Evolutionary conservation across 768 basidiomycete species (phyloP), one percentile per base, ranked within the genome.

Genomic region (Cantharellus anzutake): DNA sequence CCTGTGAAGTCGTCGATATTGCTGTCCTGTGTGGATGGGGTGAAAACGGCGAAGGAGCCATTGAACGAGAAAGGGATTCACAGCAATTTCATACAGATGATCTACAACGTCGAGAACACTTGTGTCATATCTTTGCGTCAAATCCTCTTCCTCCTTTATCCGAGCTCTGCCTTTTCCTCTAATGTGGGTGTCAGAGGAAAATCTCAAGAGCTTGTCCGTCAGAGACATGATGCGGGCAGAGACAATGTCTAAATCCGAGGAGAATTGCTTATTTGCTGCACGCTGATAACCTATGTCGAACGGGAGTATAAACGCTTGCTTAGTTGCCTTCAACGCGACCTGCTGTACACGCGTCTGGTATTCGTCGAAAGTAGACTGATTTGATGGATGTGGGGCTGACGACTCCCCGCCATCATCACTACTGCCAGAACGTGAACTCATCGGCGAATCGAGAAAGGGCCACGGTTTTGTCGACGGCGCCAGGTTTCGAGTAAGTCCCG

Each of bases 81-180:
- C 90, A 3, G 89, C 86, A 58, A 80, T 76, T 70, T 98, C 96
- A 61, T 96, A 70, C 58, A 97, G 69, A 53, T 78, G 76, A 68
- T 99, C 94, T 76, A 94, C 79, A 0, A 80, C 73, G 66, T 91
- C 88, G n/a, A 88, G 83, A 2, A 94, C 76, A 29, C 80, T 70
- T 16, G 79, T 74, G 64, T 85, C 78, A 68, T 91, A 94, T 63
- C 79, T 80, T 68, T 96, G 93, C 40, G 87, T 70, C 2, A 93
- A 77, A 70, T 92, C 86, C 65, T 96, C 90, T 66, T 86, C 78
- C 59, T 73, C 78, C n/a, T 76, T 74, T 57, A 85, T 65, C 65
- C 74, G 76, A 20, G 70, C 73, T 66, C 82, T 81, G 37, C 77
- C 78, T 68, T 82, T 81, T 38, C 72, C 70, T 56, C 71, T 72